Base-by-base conservation (phyloP, 106 monocot species). In the Gastrodia elata region DNA sequence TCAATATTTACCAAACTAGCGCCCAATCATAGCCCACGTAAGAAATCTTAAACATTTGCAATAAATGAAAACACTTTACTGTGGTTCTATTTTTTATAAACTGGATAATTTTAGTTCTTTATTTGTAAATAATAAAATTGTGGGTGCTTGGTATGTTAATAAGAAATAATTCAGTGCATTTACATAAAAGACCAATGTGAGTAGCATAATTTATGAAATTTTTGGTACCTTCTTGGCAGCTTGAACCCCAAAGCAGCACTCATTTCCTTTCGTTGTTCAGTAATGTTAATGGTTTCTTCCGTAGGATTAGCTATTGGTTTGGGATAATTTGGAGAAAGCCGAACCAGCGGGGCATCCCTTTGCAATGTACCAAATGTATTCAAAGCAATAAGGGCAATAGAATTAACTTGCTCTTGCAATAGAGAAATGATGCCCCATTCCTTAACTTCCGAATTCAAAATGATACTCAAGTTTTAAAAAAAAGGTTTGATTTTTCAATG, bases 361-460 rank as follows among this genome's bases (percentile, higher is more conserved):
- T 97, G 97, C 33, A 97, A 78, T 8, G 92, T 93, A 26, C 97
- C 97, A 64, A 97, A 97, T 38, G 84, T 91, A 73, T 97, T 92
- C 74, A 97, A 78, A 6, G 90, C 71, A 56, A 97, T 72, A 39
- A 82, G 35, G 22, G 90, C 88, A 28, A 97, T 93, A n/a, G 70
- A 76, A 61, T 97, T 91, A 14, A 88, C 93, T 80, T 97, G 93
- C 39, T 97, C 97, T 84, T 97, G 97, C 18, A 97, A 77, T 76
- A 93, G 97, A 68, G 97, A 93, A 67, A 97, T 91, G 33, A 93
- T 97, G 73, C 86, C 87, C 90, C 97, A 97, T 91, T 38, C 32
- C 27, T 32, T 27, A 27, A 0, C 30, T 8, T 61, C 61, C 27
- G 27, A 32, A 61, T 61, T 0, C 5, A 61, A 27, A 61, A 27